A percentile compares a stretch with the other conserved stretches of the same genome.
Conservation (phyloP, 192 early-diverging fungal genomes). For the Glomus cerebriforme region DNA sequence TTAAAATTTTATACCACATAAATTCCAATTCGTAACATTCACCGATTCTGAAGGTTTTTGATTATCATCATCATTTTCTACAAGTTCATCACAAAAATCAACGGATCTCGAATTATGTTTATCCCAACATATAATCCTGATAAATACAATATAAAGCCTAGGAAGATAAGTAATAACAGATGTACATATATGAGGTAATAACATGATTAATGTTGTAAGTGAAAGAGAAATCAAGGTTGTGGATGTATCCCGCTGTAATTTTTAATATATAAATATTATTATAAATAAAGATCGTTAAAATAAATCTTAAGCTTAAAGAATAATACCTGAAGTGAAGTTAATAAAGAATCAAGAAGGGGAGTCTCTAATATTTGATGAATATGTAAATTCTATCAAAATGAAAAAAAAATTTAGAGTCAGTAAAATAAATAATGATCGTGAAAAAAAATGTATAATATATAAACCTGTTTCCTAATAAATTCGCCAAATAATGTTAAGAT, state of each 20-base stretch:
- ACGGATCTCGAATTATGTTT: neutral
- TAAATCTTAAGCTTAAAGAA: too few relatives aligned
- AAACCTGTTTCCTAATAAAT: constrained; percentile 20
- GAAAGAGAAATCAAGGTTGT: constrained; percentile 27
- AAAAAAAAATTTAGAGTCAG: neutral
- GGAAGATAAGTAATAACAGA: constrained; percentile 24
- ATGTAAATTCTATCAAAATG: constrained; percentile 7
- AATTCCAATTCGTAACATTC: neutral
- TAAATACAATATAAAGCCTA: constrained; percentile 6
- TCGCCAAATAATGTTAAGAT: constrained; percentile 6
- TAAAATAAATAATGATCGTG: neutral
- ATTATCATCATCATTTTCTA: neutral
- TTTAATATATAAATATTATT: neutral
- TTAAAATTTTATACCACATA: neutral
- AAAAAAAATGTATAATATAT: neutral
- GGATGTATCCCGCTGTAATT: constrained; percentile 11
- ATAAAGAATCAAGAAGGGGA: constrained; percentile 18
- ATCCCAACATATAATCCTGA: constrained; percentile 27
- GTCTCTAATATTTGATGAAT: constrained; percentile 29
- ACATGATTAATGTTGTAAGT: constrained; percentile 22
- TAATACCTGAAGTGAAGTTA: constrained; percentile 25
- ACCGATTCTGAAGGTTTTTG: neutral
- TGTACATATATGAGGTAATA: constrained; percentile 30
- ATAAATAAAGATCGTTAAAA: neutral
- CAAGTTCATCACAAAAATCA: neutral